Base-by-base conservation (phyloP, 495 filamentous ascomycete species). In the Antarctomyces pellizariae region DNA sequence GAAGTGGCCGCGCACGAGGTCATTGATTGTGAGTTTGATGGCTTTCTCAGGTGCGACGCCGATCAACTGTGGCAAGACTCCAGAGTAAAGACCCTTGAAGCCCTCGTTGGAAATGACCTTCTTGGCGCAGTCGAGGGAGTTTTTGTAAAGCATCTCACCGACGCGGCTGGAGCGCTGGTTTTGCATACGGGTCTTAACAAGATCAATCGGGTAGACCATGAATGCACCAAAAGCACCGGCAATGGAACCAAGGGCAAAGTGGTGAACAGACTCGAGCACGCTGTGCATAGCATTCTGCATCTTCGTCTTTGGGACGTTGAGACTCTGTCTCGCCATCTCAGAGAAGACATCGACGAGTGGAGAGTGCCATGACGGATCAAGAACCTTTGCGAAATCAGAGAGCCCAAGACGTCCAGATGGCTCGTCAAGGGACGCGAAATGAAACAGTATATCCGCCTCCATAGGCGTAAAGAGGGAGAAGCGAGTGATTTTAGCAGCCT, bases 121-220 rank as follows among this genome's bases (percentile, higher is more conserved):
- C 42, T 53, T 65, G 5, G 76, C 75, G 47, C 86, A 97, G 43
- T 97, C 86, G 16, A 91, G 40, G 13, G 82, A 92, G 56, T 97
- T 97, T 47, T 84, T 91, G 50, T 97, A 97, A 35, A 95, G 54
- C 32, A 75, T 50, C 48, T 92, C 68, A 34, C 86, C 86, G 3
- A 82, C 77, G 13, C 72, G 61, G 10, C 57, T 62, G 17, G 64
- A 67, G 28, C 86, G 65, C 53, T 97, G 86, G 52, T 95, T 97
- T 48, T 97, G 86, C 82, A 97, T 82, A 18, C 86, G 69, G 5
- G 86, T 97, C 64, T 97, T 97, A 35, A 97, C 86, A 24, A 97
- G 56, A 52, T 97, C 86, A 47, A 97, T 95, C 14, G 86, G 86
- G 48, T 97, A 97, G 21, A 97, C 86, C 71, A 95, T 89, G 47